A percentile compares a stretch with the other conserved stretches of the same genome.
Evolutionary conservation across 2,329 filamentous ascomycete species (phyloP).

Genomic region (Trichoderma arundinaceum): DNA sequence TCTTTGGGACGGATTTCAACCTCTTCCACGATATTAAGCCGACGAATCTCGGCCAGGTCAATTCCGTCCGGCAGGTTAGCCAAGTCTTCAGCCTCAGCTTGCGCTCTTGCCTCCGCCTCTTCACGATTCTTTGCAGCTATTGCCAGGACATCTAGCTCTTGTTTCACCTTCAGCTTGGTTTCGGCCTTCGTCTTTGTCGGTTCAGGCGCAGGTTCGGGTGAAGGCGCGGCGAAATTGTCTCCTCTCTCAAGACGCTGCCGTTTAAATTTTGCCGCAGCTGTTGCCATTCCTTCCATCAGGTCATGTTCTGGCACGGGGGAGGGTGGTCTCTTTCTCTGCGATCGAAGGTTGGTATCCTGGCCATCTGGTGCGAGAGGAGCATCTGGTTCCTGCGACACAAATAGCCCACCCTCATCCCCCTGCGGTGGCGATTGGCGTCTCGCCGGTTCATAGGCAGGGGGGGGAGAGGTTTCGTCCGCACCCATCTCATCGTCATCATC

Average conservation of each 20-base stretch:
- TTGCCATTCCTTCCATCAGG: constrained; percentile 74
- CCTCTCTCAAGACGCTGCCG: constrained; percentile 71
- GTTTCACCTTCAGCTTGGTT: constrained; percentile 55
- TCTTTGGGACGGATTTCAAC: constrained; percentile 64
- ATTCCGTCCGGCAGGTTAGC: constrained; percentile 65
- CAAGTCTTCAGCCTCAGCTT: constrained; percentile 59
- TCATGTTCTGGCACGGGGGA: constrained; percentile 56
- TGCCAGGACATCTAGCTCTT: constrained; percentile 72
- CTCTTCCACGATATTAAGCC: constrained; percentile 76
- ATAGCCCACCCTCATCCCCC: constrained; percentile 55
- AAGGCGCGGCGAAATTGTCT: constrained; percentile 49
- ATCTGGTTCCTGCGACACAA: constrained; percentile 59
- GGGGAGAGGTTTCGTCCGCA: constrained; percentile 8
- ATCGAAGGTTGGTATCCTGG: constrained; percentile 35
- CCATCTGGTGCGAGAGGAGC: constrained; percentile 36
- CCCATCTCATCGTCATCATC: constrained; percentile 46
- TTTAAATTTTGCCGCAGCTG: constrained; percentile 78
- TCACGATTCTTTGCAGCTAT: constrained; percentile 65
- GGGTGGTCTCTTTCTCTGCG: constrained; percentile 54
- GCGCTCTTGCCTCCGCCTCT: constrained; percentile 68
- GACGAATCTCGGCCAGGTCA: constrained; percentile 73
- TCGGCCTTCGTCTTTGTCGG: constrained; percentile 9
- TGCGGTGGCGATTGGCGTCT: constrained; percentile 27
- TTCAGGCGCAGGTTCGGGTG: constrained; percentile 37
- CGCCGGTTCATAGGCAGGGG: constrained; percentile 16